These are phyloP conservation scores for Harringtonia lauricola DNA, from an alignment of 2,329 filamentous ascomycete species.

Conservation along the genomic window DNA sequence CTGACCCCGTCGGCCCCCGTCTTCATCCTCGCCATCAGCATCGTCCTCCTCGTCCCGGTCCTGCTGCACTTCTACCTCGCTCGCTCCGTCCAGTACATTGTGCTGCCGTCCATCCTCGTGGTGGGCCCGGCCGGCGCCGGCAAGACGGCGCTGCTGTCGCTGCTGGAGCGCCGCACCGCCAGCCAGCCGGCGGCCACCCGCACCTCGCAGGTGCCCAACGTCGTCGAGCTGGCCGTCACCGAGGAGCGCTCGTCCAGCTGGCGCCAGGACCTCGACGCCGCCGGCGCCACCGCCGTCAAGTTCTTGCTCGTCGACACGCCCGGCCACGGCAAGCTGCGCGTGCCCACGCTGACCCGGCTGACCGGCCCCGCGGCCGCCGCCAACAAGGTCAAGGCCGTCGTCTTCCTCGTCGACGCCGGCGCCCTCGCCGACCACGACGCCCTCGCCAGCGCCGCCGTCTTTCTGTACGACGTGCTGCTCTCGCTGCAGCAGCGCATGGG, in stretches of 20 bases:
- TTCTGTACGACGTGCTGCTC: constrained; percentile 83
- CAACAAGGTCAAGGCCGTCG: constrained; percentile 53
- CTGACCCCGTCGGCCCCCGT: constrained; percentile 49
- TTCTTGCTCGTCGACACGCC: constrained; percentile 82
- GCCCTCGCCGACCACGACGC: constrained; percentile 45
- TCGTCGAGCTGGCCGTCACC: constrained; percentile 44
- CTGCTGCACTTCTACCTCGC: constrained; percentile 69
- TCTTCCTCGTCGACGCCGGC: constrained; percentile 85
- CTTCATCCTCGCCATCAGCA: constrained; percentile 56
- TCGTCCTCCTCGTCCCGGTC: constrained; percentile 64
- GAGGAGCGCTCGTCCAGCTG: constrained; percentile 34
- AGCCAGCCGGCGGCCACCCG: constrained; percentile 34
- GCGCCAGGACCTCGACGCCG: constrained; percentile 43
- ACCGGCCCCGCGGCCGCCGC: constrained; percentile 11
- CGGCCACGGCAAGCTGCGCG: constrained; percentile 87
- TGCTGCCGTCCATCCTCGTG: constrained; percentile 67
- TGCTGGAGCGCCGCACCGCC: constrained; percentile 45
- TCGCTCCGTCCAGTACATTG: constrained; percentile 51
- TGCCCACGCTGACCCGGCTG: constrained; percentile 48
- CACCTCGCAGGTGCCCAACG: constrained; percentile 38
- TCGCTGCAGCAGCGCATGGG: constrained; percentile 58
- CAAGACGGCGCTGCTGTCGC: constrained; percentile 79
- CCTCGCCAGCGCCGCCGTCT: constrained; percentile 65
- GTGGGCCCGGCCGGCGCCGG: constrained; percentile 72
- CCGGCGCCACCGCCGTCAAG: constrained; percentile 47